These are phyloP conservation scores for Lavandula angustifolia DNA, from an alignment of 257 asterid genomes.

Conservation along the genomic window DNA sequence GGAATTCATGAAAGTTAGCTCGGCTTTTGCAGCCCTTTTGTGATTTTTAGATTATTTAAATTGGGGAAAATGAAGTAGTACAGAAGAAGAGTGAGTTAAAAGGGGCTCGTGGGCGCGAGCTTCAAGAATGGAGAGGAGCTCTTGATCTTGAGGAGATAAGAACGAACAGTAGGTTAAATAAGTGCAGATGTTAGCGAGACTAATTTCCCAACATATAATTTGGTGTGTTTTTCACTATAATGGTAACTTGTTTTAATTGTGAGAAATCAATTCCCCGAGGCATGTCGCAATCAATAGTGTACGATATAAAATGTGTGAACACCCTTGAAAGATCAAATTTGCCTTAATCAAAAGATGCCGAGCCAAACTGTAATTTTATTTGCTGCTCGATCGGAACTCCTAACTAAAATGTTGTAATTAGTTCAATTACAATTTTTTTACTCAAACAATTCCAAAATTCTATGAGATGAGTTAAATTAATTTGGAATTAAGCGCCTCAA, in stretches of 20 bases:
- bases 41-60: conserved; percentile 2
- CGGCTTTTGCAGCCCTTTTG: conserved; percentile 52
- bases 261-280: not conserved
- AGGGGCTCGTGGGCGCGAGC: conserved; percentile 64
- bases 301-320: not conserved
- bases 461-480: too few relatives aligned
- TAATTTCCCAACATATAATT: conserved; percentile 30
- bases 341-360: not conserved
- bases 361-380: not conserved
- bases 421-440: too few relatives aligned
- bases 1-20: conserved; percentile 42
- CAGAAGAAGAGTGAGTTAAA: conserved; percentile 10
- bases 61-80: not conserved
- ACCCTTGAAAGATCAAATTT: not conserved
- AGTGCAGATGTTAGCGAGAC: too few relatives aligned
- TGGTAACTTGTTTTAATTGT: not conserved
- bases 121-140: conserved; percentile 72
- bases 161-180: conserved; percentile 31
- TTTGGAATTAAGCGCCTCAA: too few relatives aligned
- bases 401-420: too few relatives aligned
- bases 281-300: conserved; percentile 12
- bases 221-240: not conserved
- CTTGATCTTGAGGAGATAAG: conserved; percentile 58
- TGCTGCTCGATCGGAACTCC: too few relatives aligned
- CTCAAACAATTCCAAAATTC: too few relatives aligned